A percentile compares a stretch with the other conserved stretches of the same genome.
Evolutionary conservation across 495 filamentous ascomycete genomes (phyloP).

Genomic region (Penicillium pancosmium): DNA sequence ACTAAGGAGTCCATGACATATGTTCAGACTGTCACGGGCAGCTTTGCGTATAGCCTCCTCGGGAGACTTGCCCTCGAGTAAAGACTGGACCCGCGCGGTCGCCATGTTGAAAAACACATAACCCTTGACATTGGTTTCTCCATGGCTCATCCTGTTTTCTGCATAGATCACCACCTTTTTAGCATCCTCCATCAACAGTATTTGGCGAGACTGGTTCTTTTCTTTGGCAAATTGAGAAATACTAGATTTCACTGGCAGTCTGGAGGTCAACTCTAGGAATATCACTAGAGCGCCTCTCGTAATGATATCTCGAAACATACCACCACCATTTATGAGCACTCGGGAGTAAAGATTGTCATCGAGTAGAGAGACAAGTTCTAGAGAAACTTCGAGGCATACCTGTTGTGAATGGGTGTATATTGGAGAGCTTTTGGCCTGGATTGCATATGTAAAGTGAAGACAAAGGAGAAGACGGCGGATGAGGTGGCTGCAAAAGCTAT

Average conservation of each 20-base stretch:
- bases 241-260: constrained; percentile 16
- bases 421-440: constrained; percentile 43
- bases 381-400: constrained; percentile 43
- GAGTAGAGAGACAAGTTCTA: constrained; percentile 45
- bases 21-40: too few relatives aligned
- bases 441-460: constrained; percentile 51
- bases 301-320: constrained; percentile 52
- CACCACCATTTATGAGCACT: constrained; percentile 45
- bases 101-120: constrained; percentile 49
- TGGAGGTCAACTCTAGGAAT: constrained; percentile 38
- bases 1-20: too few relatives aligned
- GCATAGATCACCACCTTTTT: constrained; percentile 35
- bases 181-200: constrained; percentile 25
- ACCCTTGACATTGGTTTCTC: constrained; percentile 55
- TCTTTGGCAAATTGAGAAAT: constrained; percentile 3
- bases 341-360: constrained; percentile 42
- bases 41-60: background rate
- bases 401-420: constrained; percentile 53
- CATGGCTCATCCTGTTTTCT: constrained; percentile 41
- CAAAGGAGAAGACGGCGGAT: constrained; percentile 50
- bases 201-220: constrained; percentile 21
- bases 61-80: background rate
- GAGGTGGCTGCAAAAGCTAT: constrained; percentile 40
- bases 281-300: constrained; percentile 36
- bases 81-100: background rate